These are phyloP conservation scores for Trametes cinnabarina DNA, from an alignment of 768 basidiomycete genomes.

Conservation along the genomic window DNA sequence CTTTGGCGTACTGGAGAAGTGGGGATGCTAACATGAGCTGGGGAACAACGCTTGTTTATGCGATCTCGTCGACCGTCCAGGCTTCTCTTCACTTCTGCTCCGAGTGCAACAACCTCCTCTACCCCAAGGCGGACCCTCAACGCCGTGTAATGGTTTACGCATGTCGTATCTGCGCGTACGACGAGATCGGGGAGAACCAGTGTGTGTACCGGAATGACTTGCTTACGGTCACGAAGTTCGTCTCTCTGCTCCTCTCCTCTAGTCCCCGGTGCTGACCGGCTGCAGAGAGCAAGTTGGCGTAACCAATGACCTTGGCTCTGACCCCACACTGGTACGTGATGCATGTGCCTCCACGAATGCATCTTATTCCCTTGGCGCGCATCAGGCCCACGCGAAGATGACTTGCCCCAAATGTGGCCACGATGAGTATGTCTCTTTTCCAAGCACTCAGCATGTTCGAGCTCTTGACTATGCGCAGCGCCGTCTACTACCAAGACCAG, in stretches of 20 bases:
- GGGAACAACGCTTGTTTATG: no score
- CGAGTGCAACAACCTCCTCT: conserved; percentile 94
- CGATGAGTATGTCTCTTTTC: conserved; percentile 63
- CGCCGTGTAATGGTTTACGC: conserved; percentile 86
- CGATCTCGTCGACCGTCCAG: conserved; percentile 36
- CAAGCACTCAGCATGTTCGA: neutral
- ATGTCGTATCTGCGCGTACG: conserved; percentile 86
- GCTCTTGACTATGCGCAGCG: conserved; percentile 44
- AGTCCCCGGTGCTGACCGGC: neutral
- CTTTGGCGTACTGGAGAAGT: neutral
- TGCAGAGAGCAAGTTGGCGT: conserved; percentile 90
- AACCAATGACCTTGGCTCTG: conserved; percentile 81
- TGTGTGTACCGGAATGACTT: conserved; percentile 94
- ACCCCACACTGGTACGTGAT: conserved; percentile 84
- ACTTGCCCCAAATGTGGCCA: conserved; percentile 79
- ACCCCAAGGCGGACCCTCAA: conserved; percentile 87
- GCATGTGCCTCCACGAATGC: no score
- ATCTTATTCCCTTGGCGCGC: no score
- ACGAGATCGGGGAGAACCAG: conserved; percentile 81
- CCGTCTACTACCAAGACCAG: conserved; percentile 95
- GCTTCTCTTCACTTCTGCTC: conserved; percentile 88
- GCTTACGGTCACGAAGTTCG: conserved; percentile 88
- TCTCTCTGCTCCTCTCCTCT: neutral
- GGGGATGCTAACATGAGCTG: no score
- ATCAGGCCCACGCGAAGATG: conserved; percentile 80